Conservation (phyloP, 2,329 filamentous ascomycete genomes). For the Scedosporium dehoogii region DNA sequence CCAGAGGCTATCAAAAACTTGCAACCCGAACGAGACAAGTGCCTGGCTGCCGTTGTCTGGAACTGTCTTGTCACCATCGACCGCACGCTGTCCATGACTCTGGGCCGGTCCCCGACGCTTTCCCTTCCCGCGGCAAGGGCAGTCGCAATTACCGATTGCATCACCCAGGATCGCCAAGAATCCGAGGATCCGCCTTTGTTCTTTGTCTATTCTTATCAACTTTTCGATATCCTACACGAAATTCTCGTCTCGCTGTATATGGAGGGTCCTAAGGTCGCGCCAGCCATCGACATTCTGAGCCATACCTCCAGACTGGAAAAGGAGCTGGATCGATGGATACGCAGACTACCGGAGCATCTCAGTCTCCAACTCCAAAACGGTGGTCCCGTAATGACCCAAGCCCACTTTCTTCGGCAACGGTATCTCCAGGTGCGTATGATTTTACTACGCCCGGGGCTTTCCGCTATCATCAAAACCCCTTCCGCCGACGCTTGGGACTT, state of each 20-base stretch:
- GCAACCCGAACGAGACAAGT: not conserved
- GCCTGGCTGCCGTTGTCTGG: not conserved
- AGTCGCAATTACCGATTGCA: not conserved
- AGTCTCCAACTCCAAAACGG: not conserved
- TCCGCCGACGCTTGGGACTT: not conserved
- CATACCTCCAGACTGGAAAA: not conserved
- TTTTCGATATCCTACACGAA: constrained; percentile 4
- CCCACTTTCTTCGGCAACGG: not conserved
- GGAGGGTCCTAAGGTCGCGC: not conserved
- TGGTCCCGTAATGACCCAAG: not conserved
- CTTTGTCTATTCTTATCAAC: not conserved
- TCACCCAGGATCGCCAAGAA: too few relatives aligned
- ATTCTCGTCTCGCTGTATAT: not conserved
- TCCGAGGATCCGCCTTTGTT: not conserved
- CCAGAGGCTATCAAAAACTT: not conserved
- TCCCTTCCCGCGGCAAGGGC: not conserved
- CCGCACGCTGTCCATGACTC: constrained; percentile 1
- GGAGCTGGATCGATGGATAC: not conserved
- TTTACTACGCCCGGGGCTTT: not conserved
- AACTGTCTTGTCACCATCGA: constrained; percentile 1
- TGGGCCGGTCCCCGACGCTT: not conserved
- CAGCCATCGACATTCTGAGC: not conserved
- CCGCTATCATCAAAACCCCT: not conserved
- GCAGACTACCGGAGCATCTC: not conserved
- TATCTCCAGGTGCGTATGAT: constrained; percentile 3